Evolutionary conservation across 2,329 filamentous ascomycete genomes (phyloP), one percentile per base, ranked within the genome.

Genomic region (Diaporthe sp.): DNA sequence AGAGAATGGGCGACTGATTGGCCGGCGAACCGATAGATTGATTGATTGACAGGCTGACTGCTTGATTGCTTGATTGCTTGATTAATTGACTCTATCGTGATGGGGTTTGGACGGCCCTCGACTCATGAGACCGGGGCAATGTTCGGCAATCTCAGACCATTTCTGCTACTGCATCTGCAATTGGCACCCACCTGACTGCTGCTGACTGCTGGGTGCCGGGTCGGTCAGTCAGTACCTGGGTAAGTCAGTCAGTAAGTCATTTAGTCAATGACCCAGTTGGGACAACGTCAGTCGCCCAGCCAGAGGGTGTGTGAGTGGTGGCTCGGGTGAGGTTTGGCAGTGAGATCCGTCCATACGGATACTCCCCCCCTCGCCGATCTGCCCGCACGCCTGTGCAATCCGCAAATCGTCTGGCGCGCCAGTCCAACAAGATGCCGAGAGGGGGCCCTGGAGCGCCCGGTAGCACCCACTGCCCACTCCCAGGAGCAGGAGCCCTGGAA

Each of bases 41-140:
- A 34, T 3, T 46, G 42, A 65, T 1, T 17, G 61, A 34, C 34
- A 25, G 34, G 6, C 9, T 44, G 59, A 44, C 39, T 62, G 37
- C 19, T 13, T 62, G 39, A 42, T 8, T 62, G 37, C 15, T 19
- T 42, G 12, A 31, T 10, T 58, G 28, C 22, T 59, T 39, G 69
- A 61, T 51, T 61, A 39, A 72, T 49, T 72, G 55, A 71, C 42
- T 37, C 31, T 51, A 31, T 68, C 28, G 44, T 51, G 62, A 68
- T 49, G 65, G 46, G 44, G 19, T 28, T 53, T 53, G 65, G 34
- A 39, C 46, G 65, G 49, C 31, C 37, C 65, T 55, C 65, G 65
- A 69, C 49, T 69, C 65, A 69, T 69, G 65, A 55, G 46, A 42
- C 65, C 49, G 65, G 46, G 22, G 31, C 46, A 68, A 68, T 53